Evolutionary conservation across 2,329 filamentous ascomycete species (phyloP).

Genomic region (Tolypocladium endophyticum): DNA sequence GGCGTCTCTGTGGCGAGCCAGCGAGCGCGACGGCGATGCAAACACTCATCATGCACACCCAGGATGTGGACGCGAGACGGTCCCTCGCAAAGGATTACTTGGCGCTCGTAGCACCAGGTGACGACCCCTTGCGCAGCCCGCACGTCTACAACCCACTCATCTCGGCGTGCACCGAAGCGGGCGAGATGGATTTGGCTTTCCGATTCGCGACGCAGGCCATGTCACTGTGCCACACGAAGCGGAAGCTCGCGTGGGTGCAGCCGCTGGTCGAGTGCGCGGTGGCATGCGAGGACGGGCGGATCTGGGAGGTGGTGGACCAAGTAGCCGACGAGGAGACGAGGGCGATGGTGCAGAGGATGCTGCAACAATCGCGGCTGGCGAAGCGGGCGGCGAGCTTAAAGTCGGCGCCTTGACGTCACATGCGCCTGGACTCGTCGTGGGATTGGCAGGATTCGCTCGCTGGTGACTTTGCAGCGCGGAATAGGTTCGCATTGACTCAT

Average conservation of each 20-base stretch:
- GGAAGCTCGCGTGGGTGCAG: conserved; percentile 14
- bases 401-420: background rate
- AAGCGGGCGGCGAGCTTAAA: background rate
- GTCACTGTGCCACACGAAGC: conserved; percentile 2
- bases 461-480: background rate
- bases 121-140: conserved; percentile 5
- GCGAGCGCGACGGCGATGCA: conserved; percentile 16
- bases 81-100: conserved; percentile 19
- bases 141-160: conserved; percentile 16
- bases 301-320: conserved; percentile 22
- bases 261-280: conserved; percentile 16
- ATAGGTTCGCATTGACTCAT: background rate
- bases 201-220: conserved; percentile 15
- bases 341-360: conserved; percentile 12
- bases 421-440: no score
- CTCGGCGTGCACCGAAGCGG: conserved; percentile 14
- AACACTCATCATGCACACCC: conserved; percentile 19
- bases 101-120: conserved; percentile 7
- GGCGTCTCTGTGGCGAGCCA: conserved; percentile 16
- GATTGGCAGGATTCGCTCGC: background rate
- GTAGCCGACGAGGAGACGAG: conserved; percentile 11
- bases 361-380: conserved; percentile 12
- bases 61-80: conserved; percentile 11
- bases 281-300: conserved; percentile 17
- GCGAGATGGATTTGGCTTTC: conserved; percentile 23